Conservation (phyloP, 2,329 filamentous ascomycete genomes). For the Ophiosphaerella narmari region DNA sequence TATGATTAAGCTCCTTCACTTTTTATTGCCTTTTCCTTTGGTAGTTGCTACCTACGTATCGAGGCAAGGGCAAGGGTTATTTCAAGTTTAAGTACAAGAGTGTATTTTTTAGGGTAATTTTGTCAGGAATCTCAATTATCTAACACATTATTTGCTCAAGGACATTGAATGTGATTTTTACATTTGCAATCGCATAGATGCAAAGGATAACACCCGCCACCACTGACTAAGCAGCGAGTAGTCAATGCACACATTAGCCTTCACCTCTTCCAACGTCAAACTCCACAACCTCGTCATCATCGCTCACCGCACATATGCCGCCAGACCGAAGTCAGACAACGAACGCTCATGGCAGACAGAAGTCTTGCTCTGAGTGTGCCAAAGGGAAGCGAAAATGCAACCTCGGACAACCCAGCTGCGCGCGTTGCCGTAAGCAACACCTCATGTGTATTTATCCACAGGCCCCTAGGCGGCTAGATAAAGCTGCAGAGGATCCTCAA, state of each 20-base stretch:
- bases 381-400: constrained; percentile 63
- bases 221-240: not conserved
- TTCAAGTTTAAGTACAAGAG: too few relatives aligned
- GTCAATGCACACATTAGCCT: not conserved
- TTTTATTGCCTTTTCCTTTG: too few relatives aligned
- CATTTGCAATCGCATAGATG: too few relatives aligned
- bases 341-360: constrained; percentile 48
- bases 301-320: constrained; percentile 40
- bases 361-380: constrained; percentile 62
- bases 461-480: constrained; percentile 1
- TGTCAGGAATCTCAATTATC: too few relatives aligned
- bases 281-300: not conserved
- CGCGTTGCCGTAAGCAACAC: constrained; percentile 56
- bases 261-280: not conserved
- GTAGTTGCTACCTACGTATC: too few relatives aligned
- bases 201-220: too few relatives aligned
- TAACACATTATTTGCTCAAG: too few relatives aligned
- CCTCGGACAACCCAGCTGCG: constrained; percentile 56
- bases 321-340: constrained; percentile 36
- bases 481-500: constrained; percentile 2
- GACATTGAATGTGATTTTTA: too few relatives aligned
- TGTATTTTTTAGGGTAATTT: too few relatives aligned
- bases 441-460: constrained; percentile 55
- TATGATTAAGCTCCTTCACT: too few relatives aligned
- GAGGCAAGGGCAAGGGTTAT: too few relatives aligned